These are phyloP conservation scores for Tricholoma sp. DNA, from an alignment of 768 basidiomycete species.

Conservation along the genomic window DNA sequence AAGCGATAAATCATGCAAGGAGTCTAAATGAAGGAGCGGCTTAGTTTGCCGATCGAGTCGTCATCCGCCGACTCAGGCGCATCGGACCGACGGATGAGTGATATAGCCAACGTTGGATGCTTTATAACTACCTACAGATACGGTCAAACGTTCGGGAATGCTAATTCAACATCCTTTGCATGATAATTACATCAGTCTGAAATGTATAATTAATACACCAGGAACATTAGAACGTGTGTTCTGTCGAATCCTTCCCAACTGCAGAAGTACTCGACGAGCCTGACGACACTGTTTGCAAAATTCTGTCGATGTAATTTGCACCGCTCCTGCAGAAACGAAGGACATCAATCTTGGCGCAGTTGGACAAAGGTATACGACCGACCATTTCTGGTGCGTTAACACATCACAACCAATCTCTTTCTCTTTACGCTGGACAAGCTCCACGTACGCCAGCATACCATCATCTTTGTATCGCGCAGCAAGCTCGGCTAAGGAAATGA, in stretches of 20 bases:
- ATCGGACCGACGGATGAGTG: too few relatives aligned
- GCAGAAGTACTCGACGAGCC: conserved; percentile 87
- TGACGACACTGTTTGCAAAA: conserved; percentile 77
- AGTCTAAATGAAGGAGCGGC: neutral
- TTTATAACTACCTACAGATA: too few relatives aligned
- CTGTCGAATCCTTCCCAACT: conserved; percentile 84
- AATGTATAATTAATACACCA: too few relatives aligned
- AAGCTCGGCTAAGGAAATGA: conserved; percentile 56
- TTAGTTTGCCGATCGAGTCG: too few relatives aligned
- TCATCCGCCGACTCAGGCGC: too few relatives aligned
- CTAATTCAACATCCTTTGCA: too few relatives aligned
- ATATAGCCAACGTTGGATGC: too few relatives aligned
- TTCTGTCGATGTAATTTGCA: conserved; percentile 86
- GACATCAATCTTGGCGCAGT: neutral
- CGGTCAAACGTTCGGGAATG: too few relatives aligned
- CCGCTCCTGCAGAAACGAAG: conserved; percentile 58
- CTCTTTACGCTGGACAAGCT: conserved; percentile 84
- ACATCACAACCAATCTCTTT: conserved; percentile 87
- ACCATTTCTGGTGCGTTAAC: conserved; percentile 94
- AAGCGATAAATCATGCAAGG: neutral
- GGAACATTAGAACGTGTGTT: conserved; percentile 62
- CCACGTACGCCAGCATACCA: conserved; percentile 90
- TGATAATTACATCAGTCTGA: too few relatives aligned
- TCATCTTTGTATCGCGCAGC: conserved; percentile 77
- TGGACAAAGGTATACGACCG: conserved; percentile 14